Base-by-base conservation (phyloP, 2,329 filamentous ascomycete species). In the Penicillium italicum region DNA sequence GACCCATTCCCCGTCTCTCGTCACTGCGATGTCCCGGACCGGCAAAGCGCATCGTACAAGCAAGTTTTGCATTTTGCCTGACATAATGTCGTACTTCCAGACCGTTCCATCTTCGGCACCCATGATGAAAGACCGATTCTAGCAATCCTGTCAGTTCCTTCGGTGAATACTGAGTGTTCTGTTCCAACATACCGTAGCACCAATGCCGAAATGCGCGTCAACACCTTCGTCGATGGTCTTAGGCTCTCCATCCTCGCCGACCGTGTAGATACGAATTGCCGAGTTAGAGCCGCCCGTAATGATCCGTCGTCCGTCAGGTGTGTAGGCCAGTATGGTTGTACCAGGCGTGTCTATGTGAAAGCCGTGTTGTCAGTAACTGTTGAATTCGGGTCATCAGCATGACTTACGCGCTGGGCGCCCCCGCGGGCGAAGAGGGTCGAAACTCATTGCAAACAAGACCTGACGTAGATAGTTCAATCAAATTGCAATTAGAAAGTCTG, bases 21-120 rank as follows among this genome's bases (percentile, higher is more conserved):
- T 92, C 14, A 99, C 78, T 4, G 90, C 86, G 50, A 99, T 80
- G 71, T 97, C 91, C 67, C 94, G 85, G 31, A 97, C 85, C 0
- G 94, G 90, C 3, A 97, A 78, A n/a, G 91, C 87, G 55, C 87
- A 90, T 61, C 94, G 86, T 26, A 91, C 82, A 48, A 99, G 82
- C 62, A 95, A 88, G 57, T 87, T 86, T 59, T 96, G 90, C 75
- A 95, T 90, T 55, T 72, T 68, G 14, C 76, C 76, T 3, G 84
- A 85, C 54, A 84, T 80, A 47, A 97, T 81, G n/a, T 89, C 89
- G 78, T 95, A 99, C 66, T 91, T 85, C 78, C 89, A 96, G 67
- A 99, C 91, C n/a, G 89, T 94, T 68, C 95, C 94, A 76, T 97
- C 92, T 73, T 99, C 93, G 20, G 90, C 90, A 28, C 91, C 94